Percentiles rank a stretch among this genome's conserved stretches.
Conservation (phyloP, 2,329 filamentous ascomycete genomes). For the Alternaria conjuncta region DNA sequence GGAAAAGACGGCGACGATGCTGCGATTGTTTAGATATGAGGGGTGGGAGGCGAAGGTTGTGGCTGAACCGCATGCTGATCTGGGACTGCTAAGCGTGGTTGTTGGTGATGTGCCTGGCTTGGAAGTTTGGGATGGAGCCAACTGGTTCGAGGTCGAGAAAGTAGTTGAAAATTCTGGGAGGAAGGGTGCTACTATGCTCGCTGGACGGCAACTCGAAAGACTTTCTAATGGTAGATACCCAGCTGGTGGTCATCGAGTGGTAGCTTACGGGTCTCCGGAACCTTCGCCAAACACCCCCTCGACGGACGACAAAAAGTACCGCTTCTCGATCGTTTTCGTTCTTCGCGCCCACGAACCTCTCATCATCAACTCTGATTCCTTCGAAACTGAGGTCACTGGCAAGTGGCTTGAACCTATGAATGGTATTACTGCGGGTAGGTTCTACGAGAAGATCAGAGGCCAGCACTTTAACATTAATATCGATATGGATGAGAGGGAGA, state of each 20-base stretch:
- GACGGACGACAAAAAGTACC: slow-evolving; percentile 24
- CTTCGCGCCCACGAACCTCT: slow-evolving; percentile 41
- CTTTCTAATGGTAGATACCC: slow-evolving; percentile 37
- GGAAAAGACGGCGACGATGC: slow-evolving; percentile 44
- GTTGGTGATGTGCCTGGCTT: slow-evolving; percentile 46
- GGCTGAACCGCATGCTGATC: slow-evolving; percentile 46
- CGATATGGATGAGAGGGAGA: slow-evolving; percentile 37
- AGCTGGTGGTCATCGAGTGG: slow-evolving; percentile 45
- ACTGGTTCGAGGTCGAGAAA: slow-evolving; percentile 38
- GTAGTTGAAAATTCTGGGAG: slow-evolving; percentile 22
- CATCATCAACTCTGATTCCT: slow-evolving; percentile 27
- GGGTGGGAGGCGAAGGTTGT: slow-evolving; percentile 44
- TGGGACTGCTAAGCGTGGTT: slow-evolving; percentile 44
- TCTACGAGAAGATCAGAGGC: slow-evolving; percentile 39
- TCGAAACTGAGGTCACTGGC: slow-evolving; percentile 42
- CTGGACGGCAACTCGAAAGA: slow-evolving; percentile 40
- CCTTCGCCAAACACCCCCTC: neutral
- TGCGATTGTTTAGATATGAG: slow-evolving; percentile 47
- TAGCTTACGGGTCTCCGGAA: slow-evolving; percentile 35
- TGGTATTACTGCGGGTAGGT: slow-evolving; percentile 36
- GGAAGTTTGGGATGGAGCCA: slow-evolving; percentile 41
- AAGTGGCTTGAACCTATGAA: slow-evolving; percentile 32
- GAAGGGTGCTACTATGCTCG: slow-evolving; percentile 35
- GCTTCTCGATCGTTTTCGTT: slow-evolving; percentile 48
- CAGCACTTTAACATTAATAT: slow-evolving; percentile 50